phyloP scores from a whole-genome alignment of 2,329 filamentous ascomycete species.

The Pseudocercospora fijiensis region DNA sequence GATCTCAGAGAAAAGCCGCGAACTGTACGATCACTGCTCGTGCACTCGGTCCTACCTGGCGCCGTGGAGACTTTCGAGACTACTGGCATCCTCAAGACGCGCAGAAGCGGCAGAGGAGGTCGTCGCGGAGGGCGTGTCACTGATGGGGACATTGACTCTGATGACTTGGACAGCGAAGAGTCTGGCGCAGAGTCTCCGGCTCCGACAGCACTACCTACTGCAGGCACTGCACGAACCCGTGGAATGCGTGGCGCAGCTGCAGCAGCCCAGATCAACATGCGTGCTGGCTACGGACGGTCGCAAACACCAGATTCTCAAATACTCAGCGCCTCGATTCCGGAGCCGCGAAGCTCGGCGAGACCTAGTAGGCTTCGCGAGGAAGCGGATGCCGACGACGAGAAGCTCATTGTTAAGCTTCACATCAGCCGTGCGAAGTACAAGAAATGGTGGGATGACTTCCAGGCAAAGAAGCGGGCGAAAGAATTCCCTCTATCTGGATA shows the following conservation, averaged over 20 bases:
- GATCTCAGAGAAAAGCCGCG: slow-evolving; percentile 93
- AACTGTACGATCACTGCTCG: slow-evolving; percentile 86
- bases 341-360: slow-evolving; percentile 66
- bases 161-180: slow-evolving; percentile 89
- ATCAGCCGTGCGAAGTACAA: slow-evolving; percentile 70
- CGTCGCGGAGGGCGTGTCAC: slow-evolving; percentile 55
- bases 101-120: slow-evolving; percentile 43
- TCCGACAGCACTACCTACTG: slow-evolving; percentile 61
- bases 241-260: slow-evolving; percentile 86
- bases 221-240: slow-evolving; percentile 81
- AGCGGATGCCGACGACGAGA: slow-evolving; percentile 65
- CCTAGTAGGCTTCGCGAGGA: slow-evolving; percentile 70
- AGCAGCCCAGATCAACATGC: slow-evolving; percentile 82
- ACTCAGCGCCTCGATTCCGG: slow-evolving; percentile 62
- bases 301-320: slow-evolving; percentile 77
- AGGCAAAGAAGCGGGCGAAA: slow-evolving; percentile 37
- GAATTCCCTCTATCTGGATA: slow-evolving; percentile 38
- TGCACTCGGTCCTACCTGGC: slow-evolving; percentile 89
- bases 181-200: slow-evolving; percentile 80
- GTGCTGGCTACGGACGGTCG: slow-evolving; percentile 70
- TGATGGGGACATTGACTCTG: slow-evolving; percentile 70
- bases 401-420: slow-evolving; percentile 70
- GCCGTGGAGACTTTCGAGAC: slow-evolving; percentile 78
- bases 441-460: slow-evolving; percentile 54
- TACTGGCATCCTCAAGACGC: slow-evolving; percentile 76